phyloP scores from a whole-genome alignment of 768 basidiomycete genomes.

The Russula ochroleuca region DNA sequence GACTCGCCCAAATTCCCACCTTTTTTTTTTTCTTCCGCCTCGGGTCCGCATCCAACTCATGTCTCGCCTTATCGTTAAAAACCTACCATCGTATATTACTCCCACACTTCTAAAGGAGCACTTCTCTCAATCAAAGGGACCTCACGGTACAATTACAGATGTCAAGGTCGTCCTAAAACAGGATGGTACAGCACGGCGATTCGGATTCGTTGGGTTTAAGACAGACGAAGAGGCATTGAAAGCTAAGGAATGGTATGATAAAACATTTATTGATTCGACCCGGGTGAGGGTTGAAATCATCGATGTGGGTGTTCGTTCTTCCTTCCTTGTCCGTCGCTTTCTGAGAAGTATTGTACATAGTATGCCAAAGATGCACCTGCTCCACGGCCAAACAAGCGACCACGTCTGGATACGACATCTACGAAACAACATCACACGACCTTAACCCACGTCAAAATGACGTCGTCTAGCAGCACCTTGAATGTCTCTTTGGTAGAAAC shows the following conservation, averaged over 20 bases:
- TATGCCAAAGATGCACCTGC: slow-evolving; percentile 64
- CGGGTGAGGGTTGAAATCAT: slow-evolving; percentile 72
- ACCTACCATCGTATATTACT: slow-evolving; percentile 67
- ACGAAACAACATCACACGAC: slow-evolving; percentile 30
- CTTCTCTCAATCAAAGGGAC: slow-evolving; percentile 55
- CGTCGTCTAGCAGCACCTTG: slow-evolving; percentile 1
- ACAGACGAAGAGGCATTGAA: slow-evolving; percentile 65
- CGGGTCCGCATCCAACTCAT: slow-evolving; percentile 33
- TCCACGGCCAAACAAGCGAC: slow-evolving; percentile 67
- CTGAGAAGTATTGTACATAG: slow-evolving; percentile 36
- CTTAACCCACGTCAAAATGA: slow-evolving; percentile 18
- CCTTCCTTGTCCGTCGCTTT: slow-evolving; percentile 1
- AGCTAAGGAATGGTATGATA: slow-evolving; percentile 81
- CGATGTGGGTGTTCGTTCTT: slow-evolving; percentile 51
- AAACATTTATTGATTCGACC: slow-evolving; percentile 76
- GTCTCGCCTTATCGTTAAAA: slow-evolving; percentile 84
- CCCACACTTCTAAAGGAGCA: slow-evolving; percentile 60
- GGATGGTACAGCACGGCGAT: slow-evolving; percentile 77
- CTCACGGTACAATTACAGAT: slow-evolving; percentile 76
- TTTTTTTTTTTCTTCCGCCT: slow-evolving; percentile 7
- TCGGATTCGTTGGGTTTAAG: slow-evolving; percentile 93
- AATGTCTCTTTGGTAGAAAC: slow-evolving; percentile 14
- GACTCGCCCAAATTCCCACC: slow-evolving; percentile 10
- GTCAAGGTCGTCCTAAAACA: slow-evolving; percentile 70
- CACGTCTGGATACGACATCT: slow-evolving; percentile 42